Base-by-base conservation (phyloP, 768 basidiomycete species). In the Lactarius evosmus region DNA sequence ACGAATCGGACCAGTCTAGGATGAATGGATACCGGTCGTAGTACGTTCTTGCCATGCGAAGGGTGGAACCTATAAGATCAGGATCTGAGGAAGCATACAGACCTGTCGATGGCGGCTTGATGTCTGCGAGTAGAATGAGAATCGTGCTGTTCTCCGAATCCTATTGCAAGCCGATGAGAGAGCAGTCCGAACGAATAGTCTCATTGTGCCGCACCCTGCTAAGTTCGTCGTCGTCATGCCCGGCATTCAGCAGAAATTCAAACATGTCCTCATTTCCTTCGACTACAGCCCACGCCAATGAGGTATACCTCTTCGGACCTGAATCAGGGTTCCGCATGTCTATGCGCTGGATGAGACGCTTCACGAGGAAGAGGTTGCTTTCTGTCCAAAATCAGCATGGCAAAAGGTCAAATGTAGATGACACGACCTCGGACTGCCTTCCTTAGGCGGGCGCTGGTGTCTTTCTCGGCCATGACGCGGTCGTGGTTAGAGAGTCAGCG, bases 141-240 rank as follows among this genome's bases (percentile, higher is more conserved):
- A 97, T 89, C 0, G 95, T 97, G 72, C 95, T 95, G 70, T 91
- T 91, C 72, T 96, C 94, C 7, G 84, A 84, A 73, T 98, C 95
- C 95, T 97, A 70, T 29, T 6, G 38, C 44, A 59, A 49, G 41
- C 4, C 19, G 60, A 41, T 50, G 54, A 59, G 53, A 63, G 33
- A 40, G 29, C 12, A 16, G 63, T 22, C n/a, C 9, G 30, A n/a
- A 54, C 19, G 29, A 22, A 36, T 16, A 19, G 32, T 60, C 4
- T 40, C 4, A 34, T 30, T n/a, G 52, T 56, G 51, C 79, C 87
- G 70, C 72, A 95, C 95, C 81, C 85, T 85, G 76, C 89, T 95
- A 65, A 94, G 78, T 74, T 98, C 95, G 61, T 91, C 87, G 72
- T 98, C 95, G 73, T 98, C 95, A 73, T 97, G 95, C 34, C 93